Evolutionary conservation across 2,329 filamentous ascomycete species (phyloP).

Genomic region (Hypoxylon sp.): DNA sequence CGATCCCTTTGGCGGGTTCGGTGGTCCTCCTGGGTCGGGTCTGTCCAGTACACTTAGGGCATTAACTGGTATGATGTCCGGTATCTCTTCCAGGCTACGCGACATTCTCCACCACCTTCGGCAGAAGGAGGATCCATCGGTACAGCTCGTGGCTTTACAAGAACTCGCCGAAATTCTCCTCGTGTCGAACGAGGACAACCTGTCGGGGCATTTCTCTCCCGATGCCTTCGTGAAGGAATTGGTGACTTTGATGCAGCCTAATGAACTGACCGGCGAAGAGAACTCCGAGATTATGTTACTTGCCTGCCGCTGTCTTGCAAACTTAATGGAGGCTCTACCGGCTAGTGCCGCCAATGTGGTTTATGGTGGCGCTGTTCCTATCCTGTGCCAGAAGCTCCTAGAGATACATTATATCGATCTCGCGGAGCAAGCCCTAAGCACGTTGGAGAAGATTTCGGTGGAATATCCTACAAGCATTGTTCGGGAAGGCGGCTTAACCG

Average conservation of each 20-base stretch:
- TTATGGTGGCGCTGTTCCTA: constrained; percentile 95
- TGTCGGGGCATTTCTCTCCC: constrained; percentile 94
- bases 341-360: constrained; percentile 95
- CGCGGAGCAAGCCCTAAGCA: constrained; percentile 96
- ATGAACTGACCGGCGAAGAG: constrained; percentile 84
- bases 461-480: constrained; percentile 97
- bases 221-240: constrained; percentile 97
- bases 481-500: constrained; percentile 92
- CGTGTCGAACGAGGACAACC: constrained; percentile 95
- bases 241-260: constrained; percentile 90
- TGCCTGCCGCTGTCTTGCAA: constrained; percentile 94
- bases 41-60: constrained; percentile 87
- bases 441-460: constrained; percentile 95
- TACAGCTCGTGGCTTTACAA: constrained; percentile 92
- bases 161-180: constrained; percentile 94
- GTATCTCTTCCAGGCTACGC: constrained; percentile 83
- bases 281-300: constrained; percentile 98
- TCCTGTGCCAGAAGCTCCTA: constrained; percentile 93
- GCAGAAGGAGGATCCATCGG: constrained; percentile 85
- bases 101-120: constrained; percentile 83
- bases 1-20: constrained; percentile 76
- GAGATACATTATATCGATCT: constrained; percentile 98
- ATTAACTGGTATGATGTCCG: constrained; percentile 91
- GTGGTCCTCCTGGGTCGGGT: constrained; percentile 74
- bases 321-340: constrained; percentile 96